A percentile compares a stretch with the other conserved stretches of the same genome.
These are phyloP conservation scores for Umbilicus rupestris DNA, from an alignment of 164 flowering plant genomes.

Conservation along the genomic window DNA sequence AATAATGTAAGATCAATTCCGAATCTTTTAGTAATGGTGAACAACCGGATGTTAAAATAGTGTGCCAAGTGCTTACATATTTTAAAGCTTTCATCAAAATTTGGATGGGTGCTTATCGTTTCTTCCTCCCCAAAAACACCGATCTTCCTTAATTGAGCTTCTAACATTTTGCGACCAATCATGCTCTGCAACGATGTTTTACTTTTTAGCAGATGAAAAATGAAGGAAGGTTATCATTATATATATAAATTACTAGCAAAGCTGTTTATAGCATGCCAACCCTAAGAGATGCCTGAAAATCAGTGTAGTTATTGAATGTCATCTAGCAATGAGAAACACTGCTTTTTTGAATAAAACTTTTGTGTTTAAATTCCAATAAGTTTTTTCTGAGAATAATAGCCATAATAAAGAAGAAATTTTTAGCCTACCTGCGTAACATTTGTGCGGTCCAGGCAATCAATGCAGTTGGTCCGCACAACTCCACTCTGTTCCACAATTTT, in stretches of 20 bases:
- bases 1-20: not conserved
- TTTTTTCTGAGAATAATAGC: not conserved
- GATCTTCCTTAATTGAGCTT: slow-evolving; percentile 68
- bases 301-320: too few relatives aligned
- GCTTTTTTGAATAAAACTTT: too few relatives aligned
- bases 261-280: too few relatives aligned
- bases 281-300: too few relatives aligned
- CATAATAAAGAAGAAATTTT: not conserved
- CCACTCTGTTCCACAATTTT: slow-evolving; percentile 83
- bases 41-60: not conserved
- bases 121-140: slow-evolving; percentile 73
- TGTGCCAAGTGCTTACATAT: slow-evolving; percentile 46
- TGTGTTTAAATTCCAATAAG: too few relatives aligned
- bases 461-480: slow-evolving; percentile 82
- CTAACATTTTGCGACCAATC: slow-evolving; percentile 79
- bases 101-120: slow-evolving; percentile 55
- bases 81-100: slow-evolving; percentile 73
- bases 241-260: too few relatives aligned
- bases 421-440: slow-evolving; percentile 81
- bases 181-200: slow-evolving; percentile 59
- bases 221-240: too few relatives aligned
- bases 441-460: slow-evolving; percentile 97
- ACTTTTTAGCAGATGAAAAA: not conserved
- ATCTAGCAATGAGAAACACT: too few relatives aligned
- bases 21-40: not conserved